Evolutionary conservation across 1,139 yeast species (phyloP).

Genomic region (Geotrichum phurueaensis): DNA sequence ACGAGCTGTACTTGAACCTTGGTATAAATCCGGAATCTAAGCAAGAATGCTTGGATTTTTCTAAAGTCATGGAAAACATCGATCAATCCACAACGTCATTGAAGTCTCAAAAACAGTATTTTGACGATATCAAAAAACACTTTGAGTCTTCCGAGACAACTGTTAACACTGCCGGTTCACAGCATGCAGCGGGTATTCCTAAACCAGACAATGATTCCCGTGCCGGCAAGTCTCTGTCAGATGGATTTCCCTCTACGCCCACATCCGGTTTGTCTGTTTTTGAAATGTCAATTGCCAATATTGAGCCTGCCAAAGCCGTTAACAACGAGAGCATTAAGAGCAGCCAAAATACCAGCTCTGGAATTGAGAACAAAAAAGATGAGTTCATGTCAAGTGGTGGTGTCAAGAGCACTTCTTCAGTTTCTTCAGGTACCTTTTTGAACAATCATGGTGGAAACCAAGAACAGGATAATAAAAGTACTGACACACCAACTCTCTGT

Average conservation of each 20-base stretch:
- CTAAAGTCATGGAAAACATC: not conserved
- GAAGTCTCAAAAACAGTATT: not conserved
- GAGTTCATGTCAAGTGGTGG: not conserved
- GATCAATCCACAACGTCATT: not conserved
- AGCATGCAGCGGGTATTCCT: not conserved
- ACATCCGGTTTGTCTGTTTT: not conserved
- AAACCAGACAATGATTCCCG: not conserved
- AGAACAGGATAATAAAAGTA: not conserved
- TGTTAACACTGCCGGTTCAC: constrained; percentile 9
- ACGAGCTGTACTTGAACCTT: not conserved
- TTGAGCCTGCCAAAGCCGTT: not conserved
- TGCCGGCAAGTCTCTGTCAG: not conserved
- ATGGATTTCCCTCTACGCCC: not conserved
- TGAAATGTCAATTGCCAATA: not conserved
- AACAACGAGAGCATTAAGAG: not conserved
- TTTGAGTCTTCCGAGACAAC: constrained; percentile 7
- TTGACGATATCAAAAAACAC: not conserved
- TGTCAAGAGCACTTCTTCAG: not conserved
- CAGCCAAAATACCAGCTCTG: not conserved
- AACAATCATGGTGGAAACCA: not conserved
- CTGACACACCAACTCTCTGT: not conserved
- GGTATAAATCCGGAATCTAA: not conserved
- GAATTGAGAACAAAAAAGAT: too few species aligned
- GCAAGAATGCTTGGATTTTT: not conserved
- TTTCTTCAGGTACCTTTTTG: not conserved